Evolutionary conservation across 495 filamentous ascomycete genomes (phyloP).

Genomic region (Penicillium mononematosum): DNA sequence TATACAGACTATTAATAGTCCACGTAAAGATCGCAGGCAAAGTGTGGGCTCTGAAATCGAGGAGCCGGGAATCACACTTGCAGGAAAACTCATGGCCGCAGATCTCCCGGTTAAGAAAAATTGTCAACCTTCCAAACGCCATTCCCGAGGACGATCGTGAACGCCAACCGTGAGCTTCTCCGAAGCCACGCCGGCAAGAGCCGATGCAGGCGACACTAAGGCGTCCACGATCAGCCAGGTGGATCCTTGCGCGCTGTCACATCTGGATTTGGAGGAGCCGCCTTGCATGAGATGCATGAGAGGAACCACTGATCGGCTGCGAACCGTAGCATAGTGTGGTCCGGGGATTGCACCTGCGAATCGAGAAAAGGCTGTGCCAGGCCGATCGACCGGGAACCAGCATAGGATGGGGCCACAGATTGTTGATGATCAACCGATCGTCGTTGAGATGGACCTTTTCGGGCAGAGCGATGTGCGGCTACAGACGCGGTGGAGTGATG

Average conservation of each 20-base stretch:
- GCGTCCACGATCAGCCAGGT: slow-evolving; percentile 12
- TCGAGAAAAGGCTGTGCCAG: background rate
- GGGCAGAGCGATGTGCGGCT: slow-evolving; percentile 5
- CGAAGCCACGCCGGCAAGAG: slow-evolving; percentile 30
- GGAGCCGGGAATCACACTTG: background rate
- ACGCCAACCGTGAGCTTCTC: slow-evolving; percentile 22
- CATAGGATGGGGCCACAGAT: slow-evolving; percentile 9
- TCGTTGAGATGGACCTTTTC: slow-evolving; percentile 2
- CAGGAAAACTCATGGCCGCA: slow-evolving; percentile 16
- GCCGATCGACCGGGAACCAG: slow-evolving; percentile 14
- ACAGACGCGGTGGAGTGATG: slow-evolving; percentile 6
- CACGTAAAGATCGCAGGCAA: background rate
- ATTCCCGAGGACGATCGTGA: slow-evolving; percentile 15
- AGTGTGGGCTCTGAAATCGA: slow-evolving; percentile 1
- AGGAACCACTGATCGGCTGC: slow-evolving; percentile 24
- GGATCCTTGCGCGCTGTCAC: slow-evolving; percentile 31
- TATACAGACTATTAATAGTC: background rate
- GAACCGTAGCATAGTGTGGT: slow-evolving; percentile 12
- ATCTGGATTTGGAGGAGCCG: slow-evolving; percentile 18
- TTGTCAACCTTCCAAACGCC: slow-evolving; percentile 11
- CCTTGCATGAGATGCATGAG: slow-evolving; percentile 32
- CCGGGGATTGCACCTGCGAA: background rate
- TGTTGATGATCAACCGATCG: slow-evolving; percentile 9
- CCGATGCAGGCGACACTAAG: slow-evolving; percentile 29
- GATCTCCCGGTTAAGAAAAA: slow-evolving; percentile 16